Conservation (phyloP, 805 yeast species). For the Cyberlindnera misumaiensis region DNA sequence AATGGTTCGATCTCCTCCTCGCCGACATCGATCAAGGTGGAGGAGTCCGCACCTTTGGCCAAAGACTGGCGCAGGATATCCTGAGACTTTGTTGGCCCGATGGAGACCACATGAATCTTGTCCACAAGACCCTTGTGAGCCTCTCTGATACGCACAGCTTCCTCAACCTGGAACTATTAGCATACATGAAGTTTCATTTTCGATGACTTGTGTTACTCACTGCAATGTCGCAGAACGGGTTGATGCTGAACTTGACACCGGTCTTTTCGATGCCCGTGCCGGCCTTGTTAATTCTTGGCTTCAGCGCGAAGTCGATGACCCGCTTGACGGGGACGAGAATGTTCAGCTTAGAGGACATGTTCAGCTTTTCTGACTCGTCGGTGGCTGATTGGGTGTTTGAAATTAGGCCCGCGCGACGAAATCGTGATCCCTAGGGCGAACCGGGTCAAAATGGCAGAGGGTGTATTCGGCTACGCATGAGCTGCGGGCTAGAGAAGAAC, state of each 20-base stretch:
- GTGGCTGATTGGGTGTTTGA: no score
- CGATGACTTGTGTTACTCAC: conserved; percentile 12
- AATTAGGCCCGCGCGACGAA: no score
- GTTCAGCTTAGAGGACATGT: conserved; percentile 39
- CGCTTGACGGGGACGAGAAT: conserved; percentile 93
- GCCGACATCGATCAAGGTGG: conserved; percentile 76
- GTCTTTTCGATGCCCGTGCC: conserved; percentile 74
- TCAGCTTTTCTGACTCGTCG: not conserved
- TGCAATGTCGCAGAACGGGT: conserved; percentile 98
- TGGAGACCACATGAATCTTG: conserved; percentile 81
- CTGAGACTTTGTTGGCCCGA: conserved; percentile 82
- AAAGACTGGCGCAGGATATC: conserved; percentile 84
- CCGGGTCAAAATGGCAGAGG: no score
- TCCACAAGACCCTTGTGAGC: conserved; percentile 63
- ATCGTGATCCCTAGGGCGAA: no score
- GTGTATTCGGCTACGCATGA: no score
- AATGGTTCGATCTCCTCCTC: conserved; percentile 77
- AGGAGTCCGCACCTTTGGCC: conserved; percentile 90
- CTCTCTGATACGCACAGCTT: conserved; percentile 75
- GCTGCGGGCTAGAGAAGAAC: no score
- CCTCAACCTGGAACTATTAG: conserved; percentile 48
- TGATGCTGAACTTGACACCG: conserved; percentile 87
- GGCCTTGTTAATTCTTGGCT: conserved; percentile 85
- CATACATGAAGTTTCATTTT: no score
- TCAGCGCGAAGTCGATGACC: conserved; percentile 88